Evolutionary conservation across 129 eudicot genomes (phyloP).

Genomic region (Tagetes erecta): DNA sequence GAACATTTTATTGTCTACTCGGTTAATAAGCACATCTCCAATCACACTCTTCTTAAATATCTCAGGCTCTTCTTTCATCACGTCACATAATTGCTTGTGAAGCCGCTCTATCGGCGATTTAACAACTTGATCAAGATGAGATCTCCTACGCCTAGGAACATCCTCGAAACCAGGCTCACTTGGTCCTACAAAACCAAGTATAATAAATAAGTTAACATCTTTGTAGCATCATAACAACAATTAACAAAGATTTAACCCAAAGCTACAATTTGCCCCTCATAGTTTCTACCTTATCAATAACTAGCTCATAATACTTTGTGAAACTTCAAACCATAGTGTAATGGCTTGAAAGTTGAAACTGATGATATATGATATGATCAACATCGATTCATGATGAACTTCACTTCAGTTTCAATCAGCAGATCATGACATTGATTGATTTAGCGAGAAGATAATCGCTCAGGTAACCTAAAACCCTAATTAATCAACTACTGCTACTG

Average conservation of each 20-base stretch:
- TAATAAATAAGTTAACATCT: background rate
- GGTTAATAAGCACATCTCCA: constrained; percentile 22
- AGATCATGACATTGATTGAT: constrained; percentile 4
- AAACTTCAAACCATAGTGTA: background rate
- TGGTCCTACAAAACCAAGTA: background rate
- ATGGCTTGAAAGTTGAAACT: background rate
- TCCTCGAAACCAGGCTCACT: background rate
- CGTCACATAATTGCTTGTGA: constrained; percentile 25
- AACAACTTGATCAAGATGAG: constrained; percentile 12
- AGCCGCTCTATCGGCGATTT: constrained; percentile 26
- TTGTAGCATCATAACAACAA: background rate
- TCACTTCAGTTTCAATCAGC: constrained; percentile 21
- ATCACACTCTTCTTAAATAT: background rate
- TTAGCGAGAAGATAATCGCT: background rate
- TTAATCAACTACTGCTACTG: background rate
- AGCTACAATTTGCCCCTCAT: background rate
- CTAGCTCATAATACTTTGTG: background rate
- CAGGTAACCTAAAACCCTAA: constrained; percentile 13
- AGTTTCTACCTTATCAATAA: background rate
- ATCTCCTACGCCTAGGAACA: constrained; percentile 37
- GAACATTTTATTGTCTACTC: background rate
- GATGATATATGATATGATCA: background rate
- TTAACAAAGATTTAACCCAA: background rate
- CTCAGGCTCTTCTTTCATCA: constrained; percentile 4
- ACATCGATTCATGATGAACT: background rate